These are phyloP conservation scores for Papiliotrema terrestris DNA, from an alignment of 1,284 basidiomycete genomes.

Conservation along the genomic window DNA sequence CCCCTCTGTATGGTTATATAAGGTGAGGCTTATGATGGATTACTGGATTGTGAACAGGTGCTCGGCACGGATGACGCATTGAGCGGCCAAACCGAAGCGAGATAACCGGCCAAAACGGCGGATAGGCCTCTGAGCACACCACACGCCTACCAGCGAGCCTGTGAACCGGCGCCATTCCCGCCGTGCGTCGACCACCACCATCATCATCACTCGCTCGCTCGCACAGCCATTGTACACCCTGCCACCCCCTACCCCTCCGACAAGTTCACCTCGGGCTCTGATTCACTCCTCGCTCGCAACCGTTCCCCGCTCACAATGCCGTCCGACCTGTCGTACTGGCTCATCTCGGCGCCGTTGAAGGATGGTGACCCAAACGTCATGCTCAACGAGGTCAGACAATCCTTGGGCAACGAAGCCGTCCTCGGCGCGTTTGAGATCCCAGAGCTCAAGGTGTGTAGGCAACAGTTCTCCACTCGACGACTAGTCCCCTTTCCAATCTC, in stretches of 20 bases:
- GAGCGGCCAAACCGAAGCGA: too few species aligned
- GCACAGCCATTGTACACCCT: neutral
- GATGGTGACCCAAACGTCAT: conserved; percentile 52
- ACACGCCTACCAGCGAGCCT: too few species aligned
- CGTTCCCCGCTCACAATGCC: conserved; percentile 43
- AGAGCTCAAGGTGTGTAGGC: conserved; percentile 49
- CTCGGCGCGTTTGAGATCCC: conserved; percentile 48
- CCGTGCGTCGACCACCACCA: neutral
- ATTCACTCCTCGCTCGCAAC: neutral
- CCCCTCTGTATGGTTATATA: too few species aligned
- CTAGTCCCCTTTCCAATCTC: too few species aligned
- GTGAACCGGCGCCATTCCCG: too few species aligned
- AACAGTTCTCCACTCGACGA: neutral
- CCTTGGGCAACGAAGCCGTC: conserved; percentile 42
- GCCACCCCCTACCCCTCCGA: neutral
- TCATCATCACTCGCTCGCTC: neutral
- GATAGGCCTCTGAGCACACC: too few species aligned
- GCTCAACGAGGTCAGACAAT: conserved; percentile 48
- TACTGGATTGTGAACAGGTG: too few species aligned
- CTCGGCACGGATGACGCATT: too few species aligned
- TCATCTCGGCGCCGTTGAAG: conserved; percentile 54
- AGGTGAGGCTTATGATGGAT: too few species aligned
- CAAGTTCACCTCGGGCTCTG: neutral
- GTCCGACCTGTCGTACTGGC: conserved; percentile 55
- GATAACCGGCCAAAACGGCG: too few species aligned